Evolutionary conservation across 148 eudicot species (phyloP), one percentile per base, ranked within the genome.

Genomic region (Silene conica): DNA sequence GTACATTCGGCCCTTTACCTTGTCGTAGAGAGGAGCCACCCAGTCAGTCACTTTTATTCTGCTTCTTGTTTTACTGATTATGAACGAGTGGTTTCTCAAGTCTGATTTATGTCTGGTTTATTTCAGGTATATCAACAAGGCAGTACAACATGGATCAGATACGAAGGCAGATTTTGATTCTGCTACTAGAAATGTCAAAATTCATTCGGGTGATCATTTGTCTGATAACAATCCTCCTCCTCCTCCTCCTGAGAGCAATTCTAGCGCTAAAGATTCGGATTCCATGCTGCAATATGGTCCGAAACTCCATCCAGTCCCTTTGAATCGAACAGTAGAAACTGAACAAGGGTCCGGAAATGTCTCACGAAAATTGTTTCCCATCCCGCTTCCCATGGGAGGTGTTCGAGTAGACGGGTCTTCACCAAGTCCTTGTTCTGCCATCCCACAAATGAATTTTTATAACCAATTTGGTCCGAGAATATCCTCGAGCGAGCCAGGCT

Each of bases 71-170:
- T 31, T n/a, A 12, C 9, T 59, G 4, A 20, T 34, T 34, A 34
- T n/a, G n/a, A n/a, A n/a, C n/a, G n/a, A n/a, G 22, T 60, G 28
- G 18, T n/a, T 26, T 61, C 25, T 67, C 14, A 15, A 22, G 8
- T 66, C 63, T 71, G 43, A 71, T 46, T 69, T 60, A 1, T 58
- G 19, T 34, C 69, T 22, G 48, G 62, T 73, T 79, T 68, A 25
- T 64, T 81, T 80, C 87, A 92, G 97, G 88, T 92, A 90, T 64
- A 67, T 83, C 31, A 82, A 81, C 80, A 87, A 71, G 88, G 58
- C 77, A 74, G 46, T 77, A 41, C 87, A 74, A 2, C 15, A 50
- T 65, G 67, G 74, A 50, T 64, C 45, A 16, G 69, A 71, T 56
- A 77, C 88, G 22, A 63, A 82, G 76, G 80, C 89, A 18, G 77